Conservation (phyloP, 352 stramenopile species). For the Globisporangium middletonii region DNA sequence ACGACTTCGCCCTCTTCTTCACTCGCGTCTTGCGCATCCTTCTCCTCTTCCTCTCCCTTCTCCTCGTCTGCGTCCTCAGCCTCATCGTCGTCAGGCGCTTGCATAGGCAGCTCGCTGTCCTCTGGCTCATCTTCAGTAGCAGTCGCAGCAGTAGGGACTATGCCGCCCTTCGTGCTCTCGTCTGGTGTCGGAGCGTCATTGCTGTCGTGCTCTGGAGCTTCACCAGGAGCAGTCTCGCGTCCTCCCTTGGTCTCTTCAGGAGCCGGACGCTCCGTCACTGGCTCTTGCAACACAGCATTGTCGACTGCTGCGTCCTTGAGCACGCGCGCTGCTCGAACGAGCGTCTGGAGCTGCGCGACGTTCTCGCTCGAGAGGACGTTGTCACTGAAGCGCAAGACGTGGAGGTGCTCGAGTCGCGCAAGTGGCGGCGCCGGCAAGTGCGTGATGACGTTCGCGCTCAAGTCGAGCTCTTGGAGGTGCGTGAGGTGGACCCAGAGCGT, state of each 20-base stretch:
- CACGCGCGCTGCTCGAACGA: slow-evolving; percentile 4
- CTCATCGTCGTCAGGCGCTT: not conserved
- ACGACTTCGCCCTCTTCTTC: not conserved
- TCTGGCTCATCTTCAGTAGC: not conserved
- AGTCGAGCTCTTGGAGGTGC: slow-evolving; percentile 31
- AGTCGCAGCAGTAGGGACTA: not conserved
- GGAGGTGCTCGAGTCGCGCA: slow-evolving; percentile 5
- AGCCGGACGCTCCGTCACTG: not conserved
- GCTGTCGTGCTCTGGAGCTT: too few relatives aligned
- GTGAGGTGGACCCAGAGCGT: slow-evolving; percentile 19
- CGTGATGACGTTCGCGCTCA: slow-evolving; percentile 17
- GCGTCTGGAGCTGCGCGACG: slow-evolving; percentile 4
- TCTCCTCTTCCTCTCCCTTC: not conserved
- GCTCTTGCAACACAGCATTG: not conserved
- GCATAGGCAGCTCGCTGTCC: too few relatives aligned
- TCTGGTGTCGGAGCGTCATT: not conserved
- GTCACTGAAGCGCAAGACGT: slow-evolving; percentile 14
- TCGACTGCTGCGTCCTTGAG: not conserved
- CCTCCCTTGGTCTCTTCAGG: not conserved
- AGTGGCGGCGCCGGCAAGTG: slow-evolving; percentile 10
- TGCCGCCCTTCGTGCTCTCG: not conserved
- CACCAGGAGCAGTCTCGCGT: not conserved
- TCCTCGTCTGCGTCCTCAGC: not conserved
- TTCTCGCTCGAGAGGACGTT: slow-evolving; percentile 26
- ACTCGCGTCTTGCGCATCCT: not conserved